Percentiles rank a stretch among this genome's conserved stretches.
Conservation (phyloP, 805 yeast genomes). For the Starmerella potacharoeniae region DNA sequence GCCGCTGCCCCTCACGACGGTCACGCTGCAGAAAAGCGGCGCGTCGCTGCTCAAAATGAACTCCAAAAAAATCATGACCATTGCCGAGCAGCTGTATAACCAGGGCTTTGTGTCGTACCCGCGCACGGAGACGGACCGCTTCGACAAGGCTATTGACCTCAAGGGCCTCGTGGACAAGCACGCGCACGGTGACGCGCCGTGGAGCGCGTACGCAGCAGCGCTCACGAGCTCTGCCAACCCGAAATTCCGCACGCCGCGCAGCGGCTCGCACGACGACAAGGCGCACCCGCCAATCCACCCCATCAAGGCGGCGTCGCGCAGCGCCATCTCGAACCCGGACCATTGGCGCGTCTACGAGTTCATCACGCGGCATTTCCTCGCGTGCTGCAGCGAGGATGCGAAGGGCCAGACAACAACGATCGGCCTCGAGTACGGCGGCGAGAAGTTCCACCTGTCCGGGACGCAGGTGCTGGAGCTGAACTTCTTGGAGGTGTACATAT, state of each 20-base stretch:
- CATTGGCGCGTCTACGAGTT: conserved; percentile 68
- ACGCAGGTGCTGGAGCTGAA: conserved; percentile 60
- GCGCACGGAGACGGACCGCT: conserved; percentile 90
- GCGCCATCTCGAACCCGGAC: conserved; percentile 28
- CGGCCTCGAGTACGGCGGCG: conserved; percentile 65
- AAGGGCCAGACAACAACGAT: conserved; percentile 58
- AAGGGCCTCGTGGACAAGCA: conserved; percentile 52
- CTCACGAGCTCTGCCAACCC: conserved; percentile 30
- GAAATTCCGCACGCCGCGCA: conserved; percentile 55
- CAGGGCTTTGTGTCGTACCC: conserved; percentile 87
- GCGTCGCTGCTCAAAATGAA: conserved; percentile 60
- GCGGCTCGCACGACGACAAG: conserved; percentile 76
- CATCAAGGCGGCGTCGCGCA: conserved; percentile 29
- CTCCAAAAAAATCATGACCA: conserved; percentile 63
- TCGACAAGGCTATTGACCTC: conserved; percentile 68
- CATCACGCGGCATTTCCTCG: conserved; percentile 73
- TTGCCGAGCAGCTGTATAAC: conserved; percentile 77
- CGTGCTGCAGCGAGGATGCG: conserved; percentile 87
- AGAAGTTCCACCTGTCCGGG: conserved; percentile 63
- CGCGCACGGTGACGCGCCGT: conserved; percentile 27
- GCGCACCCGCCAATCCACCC: conserved; percentile 99
- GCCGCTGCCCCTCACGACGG: conserved; percentile 90
- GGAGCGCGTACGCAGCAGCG: conserved; percentile 61
- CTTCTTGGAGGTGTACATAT: conserved; percentile 69
- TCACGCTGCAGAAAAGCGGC: conserved; percentile 81